These are phyloP conservation scores for Spirogloea muscicola DNA, from an alignment of 139 green algal genomes.

Conservation along the genomic window DNA sequence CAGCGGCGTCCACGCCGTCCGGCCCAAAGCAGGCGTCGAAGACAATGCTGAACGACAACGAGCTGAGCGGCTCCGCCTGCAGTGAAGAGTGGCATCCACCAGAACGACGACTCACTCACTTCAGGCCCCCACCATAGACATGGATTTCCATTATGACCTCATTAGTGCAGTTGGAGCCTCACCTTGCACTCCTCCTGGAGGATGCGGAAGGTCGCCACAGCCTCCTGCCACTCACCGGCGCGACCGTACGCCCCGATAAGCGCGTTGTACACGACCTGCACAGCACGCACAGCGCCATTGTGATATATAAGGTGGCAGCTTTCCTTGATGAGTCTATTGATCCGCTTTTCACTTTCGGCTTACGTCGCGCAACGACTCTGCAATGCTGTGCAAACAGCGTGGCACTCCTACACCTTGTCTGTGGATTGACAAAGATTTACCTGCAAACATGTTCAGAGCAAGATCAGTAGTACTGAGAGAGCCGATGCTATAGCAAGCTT, in stretches of 20 bases:
- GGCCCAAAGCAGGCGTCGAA: slow-evolving; percentile 27
- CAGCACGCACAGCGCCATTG: background rate
- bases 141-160: slow-evolving; percentile 1
- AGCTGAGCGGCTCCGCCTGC: background rate
- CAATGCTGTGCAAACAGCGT: too few relatives aligned
- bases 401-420: too few relatives aligned
- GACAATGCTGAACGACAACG: slow-evolving; percentile 5
- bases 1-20: background rate
- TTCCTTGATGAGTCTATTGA: too few relatives aligned
- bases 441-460: too few relatives aligned
- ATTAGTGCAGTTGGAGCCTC: too few relatives aligned
- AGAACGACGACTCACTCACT: background rate
- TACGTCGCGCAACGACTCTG: too few relatives aligned
- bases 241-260: slow-evolving; percentile 2
- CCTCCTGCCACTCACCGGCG: background rate
- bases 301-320: background rate
- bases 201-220: background rate
- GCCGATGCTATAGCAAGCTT: background rate
- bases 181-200: background rate
- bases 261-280: slow-evolving; percentile 7
- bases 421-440: too few relatives aligned
- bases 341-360: too few relatives aligned
- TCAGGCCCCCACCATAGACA: background rate
- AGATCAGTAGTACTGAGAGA: slow-evolving; percentile 1
- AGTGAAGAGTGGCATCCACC: background rate